phyloP scores from a whole-genome alignment of 768 basidiomycete genomes.

The Lentinula raphanica region DNA sequence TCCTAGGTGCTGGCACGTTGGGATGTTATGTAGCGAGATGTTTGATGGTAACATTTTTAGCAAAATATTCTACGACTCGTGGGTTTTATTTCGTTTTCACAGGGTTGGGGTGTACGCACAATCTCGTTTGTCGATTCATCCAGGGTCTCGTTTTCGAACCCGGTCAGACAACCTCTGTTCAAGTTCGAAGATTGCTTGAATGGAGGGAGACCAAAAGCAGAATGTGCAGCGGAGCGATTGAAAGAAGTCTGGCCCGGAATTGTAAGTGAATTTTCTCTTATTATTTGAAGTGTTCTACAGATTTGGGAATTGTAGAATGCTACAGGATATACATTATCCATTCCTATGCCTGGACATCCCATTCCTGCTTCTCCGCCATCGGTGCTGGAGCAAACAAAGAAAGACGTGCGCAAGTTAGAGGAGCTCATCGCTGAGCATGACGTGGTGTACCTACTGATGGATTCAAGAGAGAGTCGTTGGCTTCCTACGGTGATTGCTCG shows the following conservation, averaged over 20 bases:
- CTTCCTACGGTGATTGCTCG: slow-evolving; percentile 86
- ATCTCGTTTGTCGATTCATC: slow-evolving; percentile 93
- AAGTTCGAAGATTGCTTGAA: slow-evolving; percentile 90
- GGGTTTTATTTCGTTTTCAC: neutral
- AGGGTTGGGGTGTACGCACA: slow-evolving; percentile 95
- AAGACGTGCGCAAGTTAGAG: slow-evolving; percentile 72
- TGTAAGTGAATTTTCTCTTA: slow-evolving; percentile 40
- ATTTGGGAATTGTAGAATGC: slow-evolving; percentile 56
- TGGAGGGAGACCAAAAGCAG: slow-evolving; percentile 92
- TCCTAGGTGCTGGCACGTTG: slow-evolving; percentile 93
- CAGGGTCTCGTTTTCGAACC: slow-evolving; percentile 93
- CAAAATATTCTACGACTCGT: neutral
- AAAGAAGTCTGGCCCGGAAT: slow-evolving; percentile 92
- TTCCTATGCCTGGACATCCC: slow-evolving; percentile 98
- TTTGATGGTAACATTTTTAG: slow-evolving; percentile 57
- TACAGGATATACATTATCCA: slow-evolving; percentile 66
- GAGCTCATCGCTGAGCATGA: slow-evolving; percentile 81
- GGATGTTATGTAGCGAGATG: slow-evolving; percentile 94
- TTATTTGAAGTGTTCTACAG: neutral
- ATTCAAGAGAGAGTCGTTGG: slow-evolving; percentile 97
- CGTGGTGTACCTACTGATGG: slow-evolving; percentile 91
- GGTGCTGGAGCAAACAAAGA: slow-evolving; percentile 49
- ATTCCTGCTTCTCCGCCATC: slow-evolving; percentile 47
- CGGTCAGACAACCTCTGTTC: slow-evolving; percentile 94
- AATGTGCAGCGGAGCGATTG: slow-evolving; percentile 78